These are phyloP conservation scores for Barnettozyma hawaiiensis DNA, from an alignment of 1,139 yeast species.

Conservation along the genomic window DNA sequence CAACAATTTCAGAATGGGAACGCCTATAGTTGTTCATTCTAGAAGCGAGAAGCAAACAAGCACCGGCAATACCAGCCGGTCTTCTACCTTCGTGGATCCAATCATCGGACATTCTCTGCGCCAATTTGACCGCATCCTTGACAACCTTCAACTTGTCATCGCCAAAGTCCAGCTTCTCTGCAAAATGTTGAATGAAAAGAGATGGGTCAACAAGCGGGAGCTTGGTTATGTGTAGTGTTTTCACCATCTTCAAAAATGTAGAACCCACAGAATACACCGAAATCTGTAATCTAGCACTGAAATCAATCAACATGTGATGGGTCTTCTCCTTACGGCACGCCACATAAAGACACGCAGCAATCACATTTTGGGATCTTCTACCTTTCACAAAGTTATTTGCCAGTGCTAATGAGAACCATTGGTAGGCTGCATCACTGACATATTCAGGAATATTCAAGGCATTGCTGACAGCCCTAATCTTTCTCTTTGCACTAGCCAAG, in stretches of 20 bases:
- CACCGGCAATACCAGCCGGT: constrained; percentile 98
- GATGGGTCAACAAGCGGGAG: constrained; percentile 94
- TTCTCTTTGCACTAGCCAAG: constrained; percentile 68
- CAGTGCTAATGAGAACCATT: constrained; percentile 84
- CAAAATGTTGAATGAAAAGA: constrained; percentile 87
- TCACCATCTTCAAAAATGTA: constrained; percentile 86
- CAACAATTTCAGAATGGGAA: constrained; percentile 89
- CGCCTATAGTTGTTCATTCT: constrained; percentile 93
- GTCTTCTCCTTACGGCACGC: constrained; percentile 92
- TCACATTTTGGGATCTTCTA: constrained; percentile 86
- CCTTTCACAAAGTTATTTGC: constrained; percentile 92
- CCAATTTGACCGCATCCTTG: constrained; percentile 79
- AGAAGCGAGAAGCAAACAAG: constrained; percentile 86
- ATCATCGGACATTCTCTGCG: constrained; percentile 87
- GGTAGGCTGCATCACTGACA: constrained; percentile 79
- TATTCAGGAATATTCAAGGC: constrained; percentile 77
- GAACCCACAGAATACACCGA: constrained; percentile 95
- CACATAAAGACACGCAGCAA: constrained; percentile 89
- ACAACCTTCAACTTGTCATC: constrained; percentile 67
- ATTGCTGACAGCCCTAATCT: constrained; percentile 73
- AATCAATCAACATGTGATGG: constrained; percentile 93
- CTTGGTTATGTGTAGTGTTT: constrained; percentile 64
- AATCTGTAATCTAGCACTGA: constrained; percentile 81
- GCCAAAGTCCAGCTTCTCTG: constrained; percentile 77
- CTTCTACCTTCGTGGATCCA: constrained; percentile 97